Evolutionary conservation across 495 filamentous ascomycete genomes (phyloP).

Genomic region (Oleoguttula mirabilis): DNA sequence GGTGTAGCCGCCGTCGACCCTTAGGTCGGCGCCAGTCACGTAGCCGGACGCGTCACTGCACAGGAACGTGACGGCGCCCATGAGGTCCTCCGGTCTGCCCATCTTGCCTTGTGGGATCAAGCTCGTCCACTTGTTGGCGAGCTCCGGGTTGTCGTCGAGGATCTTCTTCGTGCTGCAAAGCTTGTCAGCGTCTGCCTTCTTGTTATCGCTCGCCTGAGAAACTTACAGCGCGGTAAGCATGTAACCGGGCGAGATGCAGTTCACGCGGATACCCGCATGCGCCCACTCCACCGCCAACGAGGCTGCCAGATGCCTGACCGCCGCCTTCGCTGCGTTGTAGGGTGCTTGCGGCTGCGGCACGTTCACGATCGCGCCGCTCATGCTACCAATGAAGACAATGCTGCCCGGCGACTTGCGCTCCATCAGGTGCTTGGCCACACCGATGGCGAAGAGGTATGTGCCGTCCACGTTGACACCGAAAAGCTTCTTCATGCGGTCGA

Average conservation of each 20-base stretch:
- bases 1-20: slow-evolving; percentile 88
- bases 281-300: slow-evolving; percentile 88
- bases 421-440: slow-evolving; percentile 81
- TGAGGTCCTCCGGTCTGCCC: slow-evolving; percentile 83
- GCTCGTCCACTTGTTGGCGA: slow-evolving; percentile 77
- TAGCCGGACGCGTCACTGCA: slow-evolving; percentile 75
- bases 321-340: slow-evolving; percentile 83
- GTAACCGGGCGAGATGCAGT: slow-evolving; percentile 84
- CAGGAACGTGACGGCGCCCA: slow-evolving; percentile 85
- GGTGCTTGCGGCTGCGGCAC: slow-evolving; percentile 88
- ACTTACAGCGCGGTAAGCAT: slow-evolving; percentile 85
- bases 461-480: slow-evolving; percentile 94
- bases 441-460: slow-evolving; percentile 77
- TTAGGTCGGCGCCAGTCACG: slow-evolving; percentile 79
- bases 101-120: slow-evolving; percentile 85
- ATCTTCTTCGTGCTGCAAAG: slow-evolving; percentile 73
- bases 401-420: slow-evolving; percentile 63
- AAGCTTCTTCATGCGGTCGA: slow-evolving; percentile 79
- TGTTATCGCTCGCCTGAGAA: not conserved
- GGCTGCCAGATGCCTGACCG: slow-evolving; percentile 68
- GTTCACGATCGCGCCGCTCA: slow-evolving; percentile 88
- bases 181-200: not conserved
- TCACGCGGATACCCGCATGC: slow-evolving; percentile 68
- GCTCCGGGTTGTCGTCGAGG: slow-evolving; percentile 78
- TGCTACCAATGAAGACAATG: slow-evolving; percentile 91